Base-by-base conservation (phyloP, 257 asterid genomes). In the Verbena officinalis region DNA sequence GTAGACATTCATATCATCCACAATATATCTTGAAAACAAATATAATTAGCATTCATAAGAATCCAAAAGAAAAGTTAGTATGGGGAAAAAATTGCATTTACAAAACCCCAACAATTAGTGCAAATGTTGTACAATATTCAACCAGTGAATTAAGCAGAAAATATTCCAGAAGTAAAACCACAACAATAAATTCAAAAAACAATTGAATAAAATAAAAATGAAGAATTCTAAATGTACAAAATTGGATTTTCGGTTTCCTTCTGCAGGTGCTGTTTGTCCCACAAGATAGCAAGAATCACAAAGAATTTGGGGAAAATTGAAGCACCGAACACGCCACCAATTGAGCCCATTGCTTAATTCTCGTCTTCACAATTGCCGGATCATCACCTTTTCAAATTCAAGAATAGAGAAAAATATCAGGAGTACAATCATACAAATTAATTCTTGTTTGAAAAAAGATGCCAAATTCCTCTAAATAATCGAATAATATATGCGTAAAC, bases 261-360 rank as follows among this genome's bases (percentile, higher is more conserved):
- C 44, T 43, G 8, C 12, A 15, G 7, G 16, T n/a, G 13, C 15
- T 56, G 33, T 50, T 64, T 21, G 57, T 15, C 52, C 11, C 21
- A 7, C 11, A 15, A 24, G 7, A 14, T 3, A 14, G 48, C 14
- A 24, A 1, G 50, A 62, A 51, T 64, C 70, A 65, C 55, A 40
- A n/a, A 0, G 50, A 58, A 43, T 55, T 43, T 31, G 76, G 73
- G 5, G 77, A 58, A 66, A 77, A 65, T 55, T 62, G 73, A 8
- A 80, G 88, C 69, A 78, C 77, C n/a, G 80, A 66, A 74, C 84
- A 78, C 59, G 86, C 93, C 75, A 89, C 96, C 74, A 83, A 80
- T 72, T 81, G 75, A 19, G 95, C 93, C 96, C 95, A 89, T 39
- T 84, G 90, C 72, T 58, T 77, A 78, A 89, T 44, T 23, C 61